These are phyloP conservation scores for Fusarium transvaalense DNA, from an alignment of 2,329 filamentous ascomycete species.

Conservation along the genomic window DNA sequence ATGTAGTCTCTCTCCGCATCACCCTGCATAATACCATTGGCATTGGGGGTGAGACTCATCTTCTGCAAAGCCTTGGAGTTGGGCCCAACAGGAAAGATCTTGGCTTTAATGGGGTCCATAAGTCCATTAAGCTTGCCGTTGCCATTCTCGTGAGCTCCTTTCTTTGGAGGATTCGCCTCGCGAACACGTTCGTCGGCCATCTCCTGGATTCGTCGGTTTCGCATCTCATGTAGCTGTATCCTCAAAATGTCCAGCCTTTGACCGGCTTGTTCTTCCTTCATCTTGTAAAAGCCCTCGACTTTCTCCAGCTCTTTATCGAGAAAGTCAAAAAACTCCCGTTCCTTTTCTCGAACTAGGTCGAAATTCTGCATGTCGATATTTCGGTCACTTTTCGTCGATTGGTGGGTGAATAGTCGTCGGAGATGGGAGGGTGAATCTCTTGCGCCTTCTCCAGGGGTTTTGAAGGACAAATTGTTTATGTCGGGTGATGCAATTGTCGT, in stretches of 20 bases:
- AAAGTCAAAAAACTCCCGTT: slow-evolving; percentile 89
- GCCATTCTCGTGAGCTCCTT: slow-evolving; percentile 34
- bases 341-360: slow-evolving; percentile 76
- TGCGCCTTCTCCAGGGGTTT: slow-evolving; percentile 36
- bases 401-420: slow-evolving; percentile 54
- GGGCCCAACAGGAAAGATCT: slow-evolving; percentile 67
- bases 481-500: slow-evolving; percentile 27
- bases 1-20: slow-evolving; percentile 63
- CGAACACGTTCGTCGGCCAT: slow-evolving; percentile 61
- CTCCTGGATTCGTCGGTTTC: slow-evolving; percentile 83
- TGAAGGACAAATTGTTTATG: slow-evolving; percentile 17
- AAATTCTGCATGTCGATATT: slow-evolving; percentile 60
- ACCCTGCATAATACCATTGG: slow-evolving; percentile 47
- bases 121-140: slow-evolving; percentile 54
- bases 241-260: slow-evolving; percentile 77
- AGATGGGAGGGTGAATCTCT: slow-evolving; percentile 50
- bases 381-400: slow-evolving; percentile 44
- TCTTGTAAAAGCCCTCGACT: slow-evolving; percentile 88
- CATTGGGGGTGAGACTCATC: slow-evolving; percentile 65
- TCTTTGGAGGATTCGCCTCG: slow-evolving; percentile 46
- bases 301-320: slow-evolving; percentile 89
- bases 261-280: slow-evolving; percentile 88
- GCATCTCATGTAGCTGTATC: slow-evolving; percentile 92
- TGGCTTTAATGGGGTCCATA: slow-evolving; percentile 67
- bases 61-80: slow-evolving; percentile 71